These are phyloP conservation scores for Corniculantispora saksenae DNA, from an alignment of 2,329 filamentous ascomycete species.

Conservation along the genomic window DNA sequence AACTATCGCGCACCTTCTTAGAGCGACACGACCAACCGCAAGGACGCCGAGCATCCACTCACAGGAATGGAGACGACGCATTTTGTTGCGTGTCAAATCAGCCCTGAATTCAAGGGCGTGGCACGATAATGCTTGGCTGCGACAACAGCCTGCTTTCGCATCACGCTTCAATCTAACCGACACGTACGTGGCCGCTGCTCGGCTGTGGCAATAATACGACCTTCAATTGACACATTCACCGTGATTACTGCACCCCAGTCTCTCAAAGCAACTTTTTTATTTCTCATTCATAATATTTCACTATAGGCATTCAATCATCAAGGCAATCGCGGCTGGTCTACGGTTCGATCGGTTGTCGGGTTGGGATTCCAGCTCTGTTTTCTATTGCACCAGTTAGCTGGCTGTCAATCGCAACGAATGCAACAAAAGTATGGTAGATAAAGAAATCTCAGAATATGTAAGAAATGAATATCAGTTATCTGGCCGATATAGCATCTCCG, in stretches of 20 bases:
- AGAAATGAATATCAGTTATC: constrained; percentile 88
- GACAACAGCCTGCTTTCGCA: too few relatives aligned
- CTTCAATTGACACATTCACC: neutral
- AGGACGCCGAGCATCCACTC: too few relatives aligned
- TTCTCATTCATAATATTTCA: neutral
- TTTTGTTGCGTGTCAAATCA: too few relatives aligned
- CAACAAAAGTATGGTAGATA: constrained; percentile 27
- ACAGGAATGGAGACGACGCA: too few relatives aligned
- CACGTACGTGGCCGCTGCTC: too few relatives aligned
- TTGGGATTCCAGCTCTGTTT: constrained; percentile 14
- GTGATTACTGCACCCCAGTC: neutral
- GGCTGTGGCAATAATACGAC: too few relatives aligned
- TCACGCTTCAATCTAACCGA: too few relatives aligned
- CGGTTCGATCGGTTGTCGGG: neutral
- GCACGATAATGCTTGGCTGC: too few relatives aligned
- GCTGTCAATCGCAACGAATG: constrained; percentile 23
- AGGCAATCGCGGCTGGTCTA: neutral
- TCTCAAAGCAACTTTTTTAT: neutral
- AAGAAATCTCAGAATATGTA: constrained; percentile 88
- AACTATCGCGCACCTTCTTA: too few relatives aligned
- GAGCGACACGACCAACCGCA: too few relatives aligned
- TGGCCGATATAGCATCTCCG: constrained; percentile 79
- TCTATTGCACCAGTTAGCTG: constrained; percentile 26
- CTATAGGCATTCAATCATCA: neutral
- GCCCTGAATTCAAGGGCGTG: too few relatives aligned